Evolutionary conservation across 2,329 filamentous ascomycete genomes (phyloP).

Genomic region (Claviceps sp.): DNA sequence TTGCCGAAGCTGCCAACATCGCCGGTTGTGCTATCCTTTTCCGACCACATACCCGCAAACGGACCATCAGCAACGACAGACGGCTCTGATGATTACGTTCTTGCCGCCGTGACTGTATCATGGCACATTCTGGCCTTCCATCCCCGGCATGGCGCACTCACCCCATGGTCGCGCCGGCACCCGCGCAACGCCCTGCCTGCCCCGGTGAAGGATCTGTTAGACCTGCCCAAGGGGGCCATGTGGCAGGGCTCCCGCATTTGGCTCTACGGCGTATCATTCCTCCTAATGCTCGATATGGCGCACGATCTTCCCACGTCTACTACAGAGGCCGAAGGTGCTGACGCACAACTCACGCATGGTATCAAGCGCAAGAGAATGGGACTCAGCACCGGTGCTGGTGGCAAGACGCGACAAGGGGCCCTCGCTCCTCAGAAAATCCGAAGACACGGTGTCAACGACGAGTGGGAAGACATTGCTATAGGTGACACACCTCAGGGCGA

Average conservation of each 20-base stretch:
- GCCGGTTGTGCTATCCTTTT: conserved; percentile 57
- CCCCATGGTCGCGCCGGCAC: conserved; percentile 77
- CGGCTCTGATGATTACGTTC: conserved; percentile 31
- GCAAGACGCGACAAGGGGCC: conserved; percentile 33
- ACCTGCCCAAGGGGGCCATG: conserved; percentile 69
- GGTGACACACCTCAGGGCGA: conserved; percentile 24
- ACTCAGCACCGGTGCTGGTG: conserved; percentile 37
- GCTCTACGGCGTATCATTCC: conserved; percentile 75
- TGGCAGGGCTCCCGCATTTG: conserved; percentile 74
- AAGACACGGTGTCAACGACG: conserved; percentile 25
- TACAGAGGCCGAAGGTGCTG: conserved; percentile 17
- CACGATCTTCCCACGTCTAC: conserved; percentile 44
- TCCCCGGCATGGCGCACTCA: conserved; percentile 60
- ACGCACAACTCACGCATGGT: conserved; percentile 15
- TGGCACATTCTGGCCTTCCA: conserved; percentile 67
- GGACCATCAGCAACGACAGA: conserved; percentile 15
- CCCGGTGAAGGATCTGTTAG: conserved; percentile 60
- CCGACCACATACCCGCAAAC: conserved; percentile 29
- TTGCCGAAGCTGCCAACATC: conserved; percentile 54
- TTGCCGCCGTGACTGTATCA: conserved; percentile 40
- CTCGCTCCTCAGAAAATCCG: conserved; percentile 31
- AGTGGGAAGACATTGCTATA: conserved; percentile 26
- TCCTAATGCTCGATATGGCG: conserved; percentile 84
- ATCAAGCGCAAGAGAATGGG: conserved; percentile 43
- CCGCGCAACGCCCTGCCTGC: conserved; percentile 60